Conservation (phyloP, 805 yeast genomes). For the Candida ulmi region DNA sequence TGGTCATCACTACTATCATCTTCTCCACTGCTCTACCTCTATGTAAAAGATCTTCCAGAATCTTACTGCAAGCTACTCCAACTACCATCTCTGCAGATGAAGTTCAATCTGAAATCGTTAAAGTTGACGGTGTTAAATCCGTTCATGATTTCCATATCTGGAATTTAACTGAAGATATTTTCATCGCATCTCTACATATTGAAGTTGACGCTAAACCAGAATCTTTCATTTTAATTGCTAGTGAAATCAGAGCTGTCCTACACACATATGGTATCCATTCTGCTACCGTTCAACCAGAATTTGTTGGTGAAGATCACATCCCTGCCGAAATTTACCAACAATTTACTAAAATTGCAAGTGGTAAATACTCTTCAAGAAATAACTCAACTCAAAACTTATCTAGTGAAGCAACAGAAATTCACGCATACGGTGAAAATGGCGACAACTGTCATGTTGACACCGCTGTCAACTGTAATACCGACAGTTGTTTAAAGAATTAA, state of each 20-base stretch:
- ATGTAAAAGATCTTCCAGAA: slow-evolving; percentile 80
- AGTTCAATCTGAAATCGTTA: slow-evolving; percentile 61
- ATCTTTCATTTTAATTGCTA: slow-evolving; percentile 64
- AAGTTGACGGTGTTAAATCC: slow-evolving; percentile 68
- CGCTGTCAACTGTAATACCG: slow-evolving; percentile 45
- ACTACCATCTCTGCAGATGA: slow-evolving; percentile 70
- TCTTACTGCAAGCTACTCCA: slow-evolving; percentile 90
- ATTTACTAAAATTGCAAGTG: slow-evolving; percentile 29
- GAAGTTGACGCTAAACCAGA: slow-evolving; percentile 63
- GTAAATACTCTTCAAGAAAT: slow-evolving; percentile 21
- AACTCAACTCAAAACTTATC: slow-evolving; percentile 11
- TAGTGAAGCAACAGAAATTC: slow-evolving; percentile 10
- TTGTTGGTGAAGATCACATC: slow-evolving; percentile 31
- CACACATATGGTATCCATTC: slow-evolving; percentile 85
- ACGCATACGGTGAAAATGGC: slow-evolving; percentile 30
- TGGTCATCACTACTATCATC: slow-evolving; percentile 80
- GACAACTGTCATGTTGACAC: slow-evolving; percentile 45
- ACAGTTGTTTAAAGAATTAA: slow-evolving; percentile 31
- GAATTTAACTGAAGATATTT: slow-evolving; percentile 84
- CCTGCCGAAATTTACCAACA: slow-evolving; percentile 27
- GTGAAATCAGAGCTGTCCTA: slow-evolving; percentile 68
- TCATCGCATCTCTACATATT: slow-evolving; percentile 86
- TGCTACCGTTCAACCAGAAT: slow-evolving; percentile 96
- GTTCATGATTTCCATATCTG: slow-evolving; percentile 96
- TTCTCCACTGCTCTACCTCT: slow-evolving; percentile 89